These are phyloP conservation scores for Komagataella phaffii DNA, from an alignment of 805 yeast genomes.

Conservation along the genomic window DNA sequence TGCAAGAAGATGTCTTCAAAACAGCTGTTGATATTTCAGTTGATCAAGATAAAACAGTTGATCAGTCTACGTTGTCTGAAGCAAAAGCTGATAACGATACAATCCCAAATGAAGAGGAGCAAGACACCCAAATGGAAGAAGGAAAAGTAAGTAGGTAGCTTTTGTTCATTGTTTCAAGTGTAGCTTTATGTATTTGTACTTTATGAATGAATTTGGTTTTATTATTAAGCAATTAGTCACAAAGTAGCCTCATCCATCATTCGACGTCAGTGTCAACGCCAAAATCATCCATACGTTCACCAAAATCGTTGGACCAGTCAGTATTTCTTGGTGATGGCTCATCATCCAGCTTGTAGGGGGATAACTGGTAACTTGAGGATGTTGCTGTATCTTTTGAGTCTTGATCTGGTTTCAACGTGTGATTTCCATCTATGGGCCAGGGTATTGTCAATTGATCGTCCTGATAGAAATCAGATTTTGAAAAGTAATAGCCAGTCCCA, in stretches of 20 bases:
- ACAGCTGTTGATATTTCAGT: neutral
- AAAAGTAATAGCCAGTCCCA: conserved; percentile 46
- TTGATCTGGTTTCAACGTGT: conserved; percentile 7
- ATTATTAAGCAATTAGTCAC: neutral
- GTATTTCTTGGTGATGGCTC: conserved; percentile 22
- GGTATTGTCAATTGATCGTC: conserved; percentile 57
- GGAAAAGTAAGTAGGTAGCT: neutral
- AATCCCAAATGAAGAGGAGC: neutral
- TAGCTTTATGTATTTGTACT: neutral
- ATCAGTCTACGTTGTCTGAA: neutral
- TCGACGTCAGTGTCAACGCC: conserved; percentile 52
- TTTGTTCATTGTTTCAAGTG: neutral
- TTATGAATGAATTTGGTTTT: neutral
- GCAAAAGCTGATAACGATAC: neutral
- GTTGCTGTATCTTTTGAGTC: neutral
- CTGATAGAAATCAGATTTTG: conserved; percentile 28
- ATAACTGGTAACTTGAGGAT: neutral
- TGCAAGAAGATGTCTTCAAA: neutral
- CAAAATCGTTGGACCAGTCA: conserved; percentile 65
- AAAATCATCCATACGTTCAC: conserved; percentile 74
- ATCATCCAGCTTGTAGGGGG: conserved; percentile 15
- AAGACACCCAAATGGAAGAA: neutral
- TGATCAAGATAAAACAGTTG: neutral
- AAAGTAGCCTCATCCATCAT: neutral
- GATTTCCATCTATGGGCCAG: conserved; percentile 89